A percentile compares a stretch with the other conserved stretches of the same genome.
Evolutionary conservation across 108 stramenopile genomes (phyloP).

Genomic region (Stephanodiscus minutulus): DNA sequence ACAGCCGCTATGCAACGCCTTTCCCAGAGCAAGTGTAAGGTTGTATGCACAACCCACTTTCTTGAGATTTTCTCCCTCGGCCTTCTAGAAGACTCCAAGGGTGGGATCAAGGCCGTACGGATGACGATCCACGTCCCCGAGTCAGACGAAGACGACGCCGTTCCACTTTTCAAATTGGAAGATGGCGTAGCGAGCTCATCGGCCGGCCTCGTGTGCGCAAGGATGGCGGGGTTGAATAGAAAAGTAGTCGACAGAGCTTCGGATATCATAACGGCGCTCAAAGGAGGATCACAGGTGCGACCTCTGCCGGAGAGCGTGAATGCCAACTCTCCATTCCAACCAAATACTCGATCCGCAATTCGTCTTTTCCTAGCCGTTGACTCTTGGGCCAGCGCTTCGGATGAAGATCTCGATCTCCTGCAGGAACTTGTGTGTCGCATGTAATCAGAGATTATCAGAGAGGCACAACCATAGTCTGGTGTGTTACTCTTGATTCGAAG

Average conservation of each 20-base stretch:
- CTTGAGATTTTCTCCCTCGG: constrained; percentile 92
- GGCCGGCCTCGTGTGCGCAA: constrained; percentile 91
- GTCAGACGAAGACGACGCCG: constrained; percentile 55
- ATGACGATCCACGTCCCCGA: constrained; percentile 90
- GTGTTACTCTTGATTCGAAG: background rate
- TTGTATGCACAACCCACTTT: constrained; percentile 93
- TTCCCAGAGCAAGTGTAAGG: constrained; percentile 60
- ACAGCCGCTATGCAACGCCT: constrained; percentile 79
- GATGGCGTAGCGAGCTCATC: constrained; percentile 88
- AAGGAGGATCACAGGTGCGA: constrained; percentile 53
- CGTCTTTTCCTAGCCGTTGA: constrained; percentile 57
- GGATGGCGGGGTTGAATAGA: constrained; percentile 79
- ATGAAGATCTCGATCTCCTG: constrained; percentile 52
- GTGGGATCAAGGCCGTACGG: constrained; percentile 77
- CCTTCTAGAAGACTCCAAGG: constrained; percentile 65
- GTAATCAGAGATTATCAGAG: constrained; percentile 13
- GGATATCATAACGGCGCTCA: constrained; percentile 68
- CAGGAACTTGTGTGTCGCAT: constrained; percentile 35
- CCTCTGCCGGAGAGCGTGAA: constrained; percentile 62
- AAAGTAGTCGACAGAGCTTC: constrained; percentile 63
- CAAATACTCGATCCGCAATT: constrained; percentile 48
- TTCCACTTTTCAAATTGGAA: constrained; percentile 90
- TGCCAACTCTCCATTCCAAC: constrained; percentile 55
- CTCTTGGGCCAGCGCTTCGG: constrained; percentile 53
- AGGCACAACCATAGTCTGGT: background rate